Evolutionary conservation across 805 yeast species (phyloP).

Genomic region (Sugiyamaella chiloensis): DNA sequence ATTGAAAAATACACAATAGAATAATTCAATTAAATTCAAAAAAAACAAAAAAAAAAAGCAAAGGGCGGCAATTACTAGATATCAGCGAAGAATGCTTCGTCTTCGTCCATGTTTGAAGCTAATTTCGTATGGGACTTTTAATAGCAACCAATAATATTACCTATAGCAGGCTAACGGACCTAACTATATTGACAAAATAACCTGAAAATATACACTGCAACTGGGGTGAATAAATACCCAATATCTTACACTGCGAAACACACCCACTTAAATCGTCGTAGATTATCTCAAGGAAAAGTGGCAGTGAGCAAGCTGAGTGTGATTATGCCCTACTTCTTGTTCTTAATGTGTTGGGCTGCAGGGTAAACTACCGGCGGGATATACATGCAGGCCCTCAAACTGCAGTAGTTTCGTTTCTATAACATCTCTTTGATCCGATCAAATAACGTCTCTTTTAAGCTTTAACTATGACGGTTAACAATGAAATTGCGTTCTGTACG

Average conservation of each 20-base stretch:
- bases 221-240: neutral
- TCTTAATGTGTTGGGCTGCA: too few relatives aligned
- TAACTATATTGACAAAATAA: constrained; percentile 1
- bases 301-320: too few relatives aligned
- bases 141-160: constrained; percentile 2
- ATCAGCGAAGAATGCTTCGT: constrained; percentile 91
- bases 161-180: constrained; percentile 7
- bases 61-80: constrained; percentile 48
- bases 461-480: neutral
- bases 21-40: too few relatives aligned
- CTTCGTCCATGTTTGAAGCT: constrained; percentile 80
- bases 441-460: too few relatives aligned
- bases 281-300: neutral
- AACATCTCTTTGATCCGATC: too few relatives aligned
- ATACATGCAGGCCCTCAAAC: too few relatives aligned
- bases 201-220: neutral
- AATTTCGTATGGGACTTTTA: too few relatives aligned
- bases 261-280: neutral
- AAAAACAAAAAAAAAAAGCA: constrained; percentile 2
- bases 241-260: constrained; percentile 3
- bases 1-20: too few relatives aligned
- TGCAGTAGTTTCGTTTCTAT: too few relatives aligned
- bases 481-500: constrained; percentile 60
- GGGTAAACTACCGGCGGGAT: too few relatives aligned
- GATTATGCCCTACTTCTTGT: too few relatives aligned